Percentiles rank a stretch among this genome's conserved stretches.
Conservation (phyloP, 805 yeast genomes). For the Myxozyma udenii region DNA sequence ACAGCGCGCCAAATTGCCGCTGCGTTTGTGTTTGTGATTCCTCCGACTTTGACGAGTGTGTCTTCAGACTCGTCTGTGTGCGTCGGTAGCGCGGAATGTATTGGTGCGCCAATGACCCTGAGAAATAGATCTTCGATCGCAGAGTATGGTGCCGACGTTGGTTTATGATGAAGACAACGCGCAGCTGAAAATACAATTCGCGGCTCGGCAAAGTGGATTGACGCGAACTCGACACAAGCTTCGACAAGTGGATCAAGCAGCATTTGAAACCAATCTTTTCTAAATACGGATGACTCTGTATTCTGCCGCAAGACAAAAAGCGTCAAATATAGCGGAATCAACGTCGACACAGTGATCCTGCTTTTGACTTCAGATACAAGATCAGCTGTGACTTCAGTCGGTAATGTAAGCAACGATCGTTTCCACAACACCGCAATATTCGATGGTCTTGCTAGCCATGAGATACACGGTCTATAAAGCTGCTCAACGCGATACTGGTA, state of each 20-base stretch:
- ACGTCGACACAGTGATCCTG: conserved; percentile 13
- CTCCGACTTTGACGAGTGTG: background rate
- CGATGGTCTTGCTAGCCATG: conserved; percentile 23
- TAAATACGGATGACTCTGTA: conserved; percentile 17
- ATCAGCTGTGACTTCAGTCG: conserved; percentile 15
- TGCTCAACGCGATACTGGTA: conserved; percentile 16
- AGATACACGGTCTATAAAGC: conserved; percentile 22
- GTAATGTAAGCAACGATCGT: conserved; percentile 18
- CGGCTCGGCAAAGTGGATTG: conserved; percentile 23
- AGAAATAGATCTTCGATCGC: conserved; percentile 21
- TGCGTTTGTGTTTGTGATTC: conserved; percentile 10
- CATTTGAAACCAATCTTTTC: conserved; percentile 22
- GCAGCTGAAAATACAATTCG: conserved; percentile 24
- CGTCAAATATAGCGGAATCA: conserved; percentile 19
- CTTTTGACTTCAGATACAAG: conserved; percentile 20
- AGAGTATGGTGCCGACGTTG: conserved; percentile 11
- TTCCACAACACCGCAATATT: conserved; percentile 25
- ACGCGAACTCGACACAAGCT: conserved; percentile 11
- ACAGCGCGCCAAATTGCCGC: conserved; percentile 26
- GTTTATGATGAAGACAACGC: conserved; percentile 13
- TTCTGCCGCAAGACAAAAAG: conserved; percentile 16
- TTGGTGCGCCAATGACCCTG: conserved; percentile 6
- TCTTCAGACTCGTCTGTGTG: background rate
- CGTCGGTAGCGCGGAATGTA: background rate
- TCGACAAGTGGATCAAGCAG: conserved; percentile 20